Base-by-base conservation (phyloP, 1,139 yeast genomes). In the Candida sojae region DNA sequence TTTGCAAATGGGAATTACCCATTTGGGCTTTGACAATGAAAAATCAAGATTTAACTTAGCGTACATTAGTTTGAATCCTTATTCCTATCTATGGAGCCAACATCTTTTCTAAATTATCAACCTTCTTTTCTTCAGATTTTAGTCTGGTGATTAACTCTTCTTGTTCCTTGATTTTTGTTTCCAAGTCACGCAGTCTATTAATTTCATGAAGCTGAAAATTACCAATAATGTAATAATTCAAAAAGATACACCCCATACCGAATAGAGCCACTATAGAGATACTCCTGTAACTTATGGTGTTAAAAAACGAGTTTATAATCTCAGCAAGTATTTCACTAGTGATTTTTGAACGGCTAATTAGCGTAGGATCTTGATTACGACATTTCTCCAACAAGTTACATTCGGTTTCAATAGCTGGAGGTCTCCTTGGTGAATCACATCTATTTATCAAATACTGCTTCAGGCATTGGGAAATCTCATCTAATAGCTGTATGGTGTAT, bases 291-390 rank as follows among this genome's bases (percentile, higher is more conserved):
- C 88, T 82, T 38, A 90, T 82, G 1, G 91, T 91, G 50, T 78
- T 80, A 37, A 89, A 70, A 56, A 90, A 87, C 2, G 93, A 86
- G 63, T 90, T 87, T 44, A 90, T 73, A 23, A 89, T 86, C 53
- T 86, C 93, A 1, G 95, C 96, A 60, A 90, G 77, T 0, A 95
- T 82, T 59, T 86, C 92, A 0, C 96, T 96, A 0, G 91, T 81
- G 30, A 91, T 80, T 56, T 81, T 77, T 3, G 95, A 88, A 42
- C 82, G 78, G 5, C 93, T 95, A n/a, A 91, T 81, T 6, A 81
- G 72, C 38, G 82, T 80, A 11, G 97, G 96, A 57, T 92, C 96
- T 51, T 90, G 75, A 57, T 84, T 82, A 96, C 88, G 91, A 65
- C 99, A 93, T 52, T 77, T 79, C 53, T 82, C 86, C 96, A 96